These are phyloP conservation scores for Eragrostis nindensis DNA, from an alignment of 176 grass and related monocot genomes.

Conservation along the genomic window DNA sequence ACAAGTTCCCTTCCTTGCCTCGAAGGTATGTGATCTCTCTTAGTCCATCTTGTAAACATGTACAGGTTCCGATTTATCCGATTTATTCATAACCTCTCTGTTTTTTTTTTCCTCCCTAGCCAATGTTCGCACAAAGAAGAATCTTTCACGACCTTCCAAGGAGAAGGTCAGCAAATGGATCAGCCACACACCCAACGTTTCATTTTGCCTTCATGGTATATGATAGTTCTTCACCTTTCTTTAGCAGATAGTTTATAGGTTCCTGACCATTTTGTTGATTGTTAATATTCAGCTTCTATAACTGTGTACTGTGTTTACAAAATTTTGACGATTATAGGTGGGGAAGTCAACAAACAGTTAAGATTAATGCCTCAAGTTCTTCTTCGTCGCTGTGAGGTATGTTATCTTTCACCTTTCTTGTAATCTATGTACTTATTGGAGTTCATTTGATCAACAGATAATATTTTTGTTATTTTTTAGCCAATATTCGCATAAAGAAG, in stretches of 20 bases:
- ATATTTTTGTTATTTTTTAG: slow-evolving; percentile 21
- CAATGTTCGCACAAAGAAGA: neutral
- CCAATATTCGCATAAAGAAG: slow-evolving; percentile 23
- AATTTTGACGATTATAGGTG: neutral
- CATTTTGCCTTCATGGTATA: neutral
- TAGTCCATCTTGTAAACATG: neutral
- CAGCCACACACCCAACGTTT: neutral
- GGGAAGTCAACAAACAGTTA: slow-evolving; percentile 20
- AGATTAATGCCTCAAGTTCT: neutral
- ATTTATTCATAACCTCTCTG: neutral
- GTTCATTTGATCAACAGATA: neutral
- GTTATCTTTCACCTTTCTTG: neutral
- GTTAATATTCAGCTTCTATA: neutral
- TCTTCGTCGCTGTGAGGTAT: neutral
- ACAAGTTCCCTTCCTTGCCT: neutral
- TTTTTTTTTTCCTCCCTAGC: slow-evolving; percentile 3
- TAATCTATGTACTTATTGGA: neutral
- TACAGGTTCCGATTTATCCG: neutral
- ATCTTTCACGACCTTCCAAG: neutral
- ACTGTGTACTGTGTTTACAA: neutral
- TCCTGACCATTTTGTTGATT: slow-evolving; percentile 10
- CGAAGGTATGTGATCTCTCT: slow-evolving; percentile 15
- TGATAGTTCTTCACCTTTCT: neutral
- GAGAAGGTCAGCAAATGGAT: slow-evolving; percentile 11
- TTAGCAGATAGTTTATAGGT: neutral